Conservation (phyloP, 768 basidiomycete genomes). For the Mycena venus region DNA sequence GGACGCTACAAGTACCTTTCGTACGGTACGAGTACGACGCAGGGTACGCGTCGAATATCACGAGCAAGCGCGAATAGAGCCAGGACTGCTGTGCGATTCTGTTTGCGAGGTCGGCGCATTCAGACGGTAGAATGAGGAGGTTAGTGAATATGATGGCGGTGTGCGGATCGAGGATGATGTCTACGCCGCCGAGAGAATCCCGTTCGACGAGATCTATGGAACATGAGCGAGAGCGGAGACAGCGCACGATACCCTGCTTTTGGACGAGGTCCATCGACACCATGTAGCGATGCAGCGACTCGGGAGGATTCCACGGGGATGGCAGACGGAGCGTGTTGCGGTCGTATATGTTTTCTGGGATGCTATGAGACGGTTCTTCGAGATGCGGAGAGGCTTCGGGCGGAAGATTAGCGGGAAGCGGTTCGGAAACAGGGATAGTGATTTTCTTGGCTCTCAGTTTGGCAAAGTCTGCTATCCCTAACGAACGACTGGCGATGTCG, state of each 20-base stretch:
- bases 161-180: constrained; percentile 77
- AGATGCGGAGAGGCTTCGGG: not conserved
- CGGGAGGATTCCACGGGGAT: constrained; percentile 44
- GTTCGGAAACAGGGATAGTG: constrained; percentile 3
- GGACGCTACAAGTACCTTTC: constrained; percentile 19
- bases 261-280: constrained; percentile 79
- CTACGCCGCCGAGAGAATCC: constrained; percentile 67
- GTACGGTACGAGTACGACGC: constrained; percentile 52
- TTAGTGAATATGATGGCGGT: constrained; percentile 68
- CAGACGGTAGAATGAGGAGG: constrained; percentile 62
- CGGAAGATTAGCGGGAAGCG: not conserved
- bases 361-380: constrained; percentile 34
- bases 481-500: constrained; percentile 44
- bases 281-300: constrained; percentile 70
- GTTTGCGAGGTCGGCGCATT: constrained; percentile 58
- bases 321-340: constrained; percentile 61
- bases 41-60: constrained; percentile 80
- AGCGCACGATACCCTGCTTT: constrained; percentile 70
- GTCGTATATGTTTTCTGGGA: constrained; percentile 59
- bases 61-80: constrained; percentile 65
- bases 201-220: constrained; percentile 76
- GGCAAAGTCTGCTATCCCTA: constrained; percentile 54
- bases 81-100: constrained; percentile 71
- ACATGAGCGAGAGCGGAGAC: constrained; percentile 59
- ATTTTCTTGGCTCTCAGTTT: constrained; percentile 56